These are phyloP conservation scores for Ceriops tagal DNA, from an alignment of 345 rosid genomes.

Conservation along the genomic window DNA sequence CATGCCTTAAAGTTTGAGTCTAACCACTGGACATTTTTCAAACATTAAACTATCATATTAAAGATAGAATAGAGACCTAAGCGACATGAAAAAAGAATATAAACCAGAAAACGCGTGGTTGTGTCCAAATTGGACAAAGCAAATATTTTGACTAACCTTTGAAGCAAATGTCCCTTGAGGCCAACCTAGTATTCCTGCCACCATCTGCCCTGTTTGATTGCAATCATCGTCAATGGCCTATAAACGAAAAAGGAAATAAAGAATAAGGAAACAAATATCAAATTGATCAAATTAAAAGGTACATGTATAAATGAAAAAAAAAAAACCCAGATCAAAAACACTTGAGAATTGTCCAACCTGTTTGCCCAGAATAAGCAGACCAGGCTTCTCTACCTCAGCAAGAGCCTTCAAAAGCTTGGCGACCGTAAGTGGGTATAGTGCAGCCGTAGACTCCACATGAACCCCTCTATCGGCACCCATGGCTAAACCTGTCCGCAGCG, in stretches of 20 bases:
- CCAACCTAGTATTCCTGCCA: conserved; percentile 92
- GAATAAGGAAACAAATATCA: neutral
- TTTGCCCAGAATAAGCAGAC: conserved; percentile 72
- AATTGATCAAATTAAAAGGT: neutral
- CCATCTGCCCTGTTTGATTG: conserved; percentile 97
- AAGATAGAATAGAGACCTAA: too few relatives aligned
- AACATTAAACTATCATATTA: too few relatives aligned
- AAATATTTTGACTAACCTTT: conserved; percentile 46
- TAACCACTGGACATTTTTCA: neutral
- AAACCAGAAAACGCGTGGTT: neutral
- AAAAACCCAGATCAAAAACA: neutral
- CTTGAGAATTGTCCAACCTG: conserved; percentile 39
- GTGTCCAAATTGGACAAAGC: neutral
- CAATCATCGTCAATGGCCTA: conserved; percentile 99
- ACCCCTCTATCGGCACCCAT: conserved; percentile 96
- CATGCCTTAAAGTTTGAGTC: neutral
- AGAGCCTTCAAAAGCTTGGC: conserved; percentile 79
- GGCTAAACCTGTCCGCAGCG: conserved; percentile 87
- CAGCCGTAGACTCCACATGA: conserved; percentile 51
- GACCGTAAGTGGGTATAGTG: conserved; percentile 58
- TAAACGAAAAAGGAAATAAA: conserved; percentile 2
- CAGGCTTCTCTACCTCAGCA: conserved; percentile 75
- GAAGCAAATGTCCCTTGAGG: conserved; percentile 97
- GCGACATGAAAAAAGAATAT: neutral
- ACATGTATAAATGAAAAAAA: neutral